Percentiles rank a stretch among this genome's conserved stretches.
phyloP scores from a whole-genome alignment of 129 eudicot species.

The Artemisia annua region DNA sequence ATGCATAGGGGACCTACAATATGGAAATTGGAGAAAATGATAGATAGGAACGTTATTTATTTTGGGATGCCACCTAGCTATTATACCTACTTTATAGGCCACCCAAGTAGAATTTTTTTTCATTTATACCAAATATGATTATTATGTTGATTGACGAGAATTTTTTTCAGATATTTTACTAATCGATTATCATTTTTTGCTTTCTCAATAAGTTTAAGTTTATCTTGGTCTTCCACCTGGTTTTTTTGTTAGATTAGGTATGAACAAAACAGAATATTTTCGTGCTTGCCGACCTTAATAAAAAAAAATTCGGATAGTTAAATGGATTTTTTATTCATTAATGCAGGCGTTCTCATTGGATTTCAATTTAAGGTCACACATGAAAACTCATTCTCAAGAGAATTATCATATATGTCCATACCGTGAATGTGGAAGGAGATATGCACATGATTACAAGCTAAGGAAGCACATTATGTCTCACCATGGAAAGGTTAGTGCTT shows the following conservation, averaged over 20 bases:
- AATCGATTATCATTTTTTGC: too few species aligned
- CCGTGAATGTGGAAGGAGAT: constrained; percentile 92
- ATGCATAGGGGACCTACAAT: constrained; percentile 2
- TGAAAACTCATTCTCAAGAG: constrained; percentile 97
- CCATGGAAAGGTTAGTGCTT: constrained; percentile 77
- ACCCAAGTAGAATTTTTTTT: too few species aligned
- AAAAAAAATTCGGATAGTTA: too few species aligned
- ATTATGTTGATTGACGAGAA: background rate
- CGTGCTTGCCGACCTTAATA: too few species aligned
- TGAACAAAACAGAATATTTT: too few species aligned
- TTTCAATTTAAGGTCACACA: constrained; percentile 89
- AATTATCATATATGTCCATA: constrained; percentile 90
- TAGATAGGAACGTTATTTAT: background rate
- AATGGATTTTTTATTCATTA: too few species aligned
- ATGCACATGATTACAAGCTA: constrained; percentile 94
- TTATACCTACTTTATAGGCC: too few species aligned
- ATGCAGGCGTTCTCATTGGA: constrained; percentile 97
- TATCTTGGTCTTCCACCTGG: background rate
- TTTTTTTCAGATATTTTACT: too few species aligned
- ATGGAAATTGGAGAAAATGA: constrained; percentile 8
- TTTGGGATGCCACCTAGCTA: too few species aligned
- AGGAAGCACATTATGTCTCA: constrained; percentile 82
- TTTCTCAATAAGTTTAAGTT: too few species aligned
- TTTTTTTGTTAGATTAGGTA: background rate
- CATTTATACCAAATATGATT: background rate